Percentiles rank a stretch among this genome's conserved stretches.
Conservation (phyloP, 176 grass and related monocot species). For the Hyparrhenia diplandra region DNA sequence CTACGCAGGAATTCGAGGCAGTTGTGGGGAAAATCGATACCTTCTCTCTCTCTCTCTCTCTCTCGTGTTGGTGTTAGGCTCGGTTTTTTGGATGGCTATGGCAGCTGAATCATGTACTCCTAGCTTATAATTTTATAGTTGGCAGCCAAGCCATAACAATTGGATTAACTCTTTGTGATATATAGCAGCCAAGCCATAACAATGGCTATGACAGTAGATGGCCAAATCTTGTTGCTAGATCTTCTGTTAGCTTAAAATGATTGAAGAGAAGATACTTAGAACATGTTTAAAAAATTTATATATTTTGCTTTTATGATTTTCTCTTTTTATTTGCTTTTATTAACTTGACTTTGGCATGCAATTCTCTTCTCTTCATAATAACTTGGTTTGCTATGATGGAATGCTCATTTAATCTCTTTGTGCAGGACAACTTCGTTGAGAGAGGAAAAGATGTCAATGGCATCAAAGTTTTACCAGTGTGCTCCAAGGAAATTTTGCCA, state of each 20-base stretch:
- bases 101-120: background rate
- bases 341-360: background rate
- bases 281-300: background rate
- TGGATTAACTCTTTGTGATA: no score
- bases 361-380: background rate
- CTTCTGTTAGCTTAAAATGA: conserved; percentile 14
- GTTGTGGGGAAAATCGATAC: background rate
- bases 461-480: conserved; percentile 36
- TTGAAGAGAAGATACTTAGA: background rate
- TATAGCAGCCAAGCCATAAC: no score
- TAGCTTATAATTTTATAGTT: background rate
- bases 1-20: background rate
- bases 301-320: background rate
- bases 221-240: background rate
- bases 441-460: conserved; percentile 34
- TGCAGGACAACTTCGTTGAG: conserved; percentile 20
- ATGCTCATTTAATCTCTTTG: conserved; percentile 14
- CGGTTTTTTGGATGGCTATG: background rate
- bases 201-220: background rate
- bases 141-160: background rate
- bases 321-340: background rate
- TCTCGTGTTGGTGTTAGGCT: background rate
- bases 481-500: conserved; percentile 35
- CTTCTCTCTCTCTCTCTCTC: background rate
- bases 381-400: background rate